phyloP scores from a whole-genome alignment of 495 filamentous ascomycete genomes.

The Penicillium goetzii region DNA sequence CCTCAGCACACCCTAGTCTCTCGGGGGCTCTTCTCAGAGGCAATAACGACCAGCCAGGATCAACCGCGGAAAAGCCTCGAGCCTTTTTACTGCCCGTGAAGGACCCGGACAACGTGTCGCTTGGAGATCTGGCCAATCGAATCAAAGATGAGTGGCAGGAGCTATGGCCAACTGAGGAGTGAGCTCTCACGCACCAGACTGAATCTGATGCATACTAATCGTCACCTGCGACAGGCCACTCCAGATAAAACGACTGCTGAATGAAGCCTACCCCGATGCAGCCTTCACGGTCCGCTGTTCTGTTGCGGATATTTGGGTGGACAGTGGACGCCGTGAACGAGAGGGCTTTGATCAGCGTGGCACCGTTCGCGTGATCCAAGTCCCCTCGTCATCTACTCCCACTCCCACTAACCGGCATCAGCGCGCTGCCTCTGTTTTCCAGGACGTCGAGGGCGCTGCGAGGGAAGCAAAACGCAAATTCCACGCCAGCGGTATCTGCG shows the following conservation, averaged over 20 bases:
- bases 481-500: no score
- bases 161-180: conserved; percentile 39
- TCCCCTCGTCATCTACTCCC: conserved; percentile 6
- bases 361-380: conserved; percentile 41
- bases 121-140: conserved; percentile 37
- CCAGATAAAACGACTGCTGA: conserved; percentile 44
- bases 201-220: conserved; percentile 11
- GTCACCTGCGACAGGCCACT: conserved; percentile 32
- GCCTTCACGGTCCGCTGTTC: conserved; percentile 41
- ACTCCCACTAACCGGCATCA: conserved; percentile 18
- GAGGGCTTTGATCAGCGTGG: conserved; percentile 45
- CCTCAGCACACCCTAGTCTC: not conserved
- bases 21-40: no score
- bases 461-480: not conserved
- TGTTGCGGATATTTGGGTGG: conserved; percentile 46
- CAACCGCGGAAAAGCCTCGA: conserved; percentile 24
- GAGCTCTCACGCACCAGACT: conserved; percentile 18
- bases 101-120: conserved; percentile 36
- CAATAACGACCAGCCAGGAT: conserved; percentile 16
- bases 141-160: conserved; percentile 44
- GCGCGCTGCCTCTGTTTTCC: conserved; percentile 40
- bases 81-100: conserved; percentile 38
- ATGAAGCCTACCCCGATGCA: conserved; percentile 37
- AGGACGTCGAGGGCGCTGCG: conserved; percentile 40
- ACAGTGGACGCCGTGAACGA: conserved; percentile 37